phyloP scores from a whole-genome alignment of 1,139 yeast species.

The Saccharomyces hybrid region DNA sequence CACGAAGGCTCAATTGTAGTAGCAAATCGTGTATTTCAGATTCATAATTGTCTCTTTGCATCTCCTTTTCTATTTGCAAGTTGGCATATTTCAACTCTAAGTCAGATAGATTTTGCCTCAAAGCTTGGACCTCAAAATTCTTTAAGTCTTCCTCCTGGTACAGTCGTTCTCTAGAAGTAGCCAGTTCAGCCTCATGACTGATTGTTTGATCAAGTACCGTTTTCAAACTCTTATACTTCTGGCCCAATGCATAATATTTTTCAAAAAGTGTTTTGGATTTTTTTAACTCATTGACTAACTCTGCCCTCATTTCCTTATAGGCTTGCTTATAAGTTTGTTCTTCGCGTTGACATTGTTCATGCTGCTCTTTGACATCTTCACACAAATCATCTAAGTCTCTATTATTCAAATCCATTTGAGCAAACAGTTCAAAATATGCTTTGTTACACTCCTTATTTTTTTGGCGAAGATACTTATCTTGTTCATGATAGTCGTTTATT shows the following conservation, averaged over 20 bases:
- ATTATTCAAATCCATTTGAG: conserved; percentile 24
- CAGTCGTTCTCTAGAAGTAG: conserved; percentile 4
- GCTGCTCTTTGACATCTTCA: conserved; percentile 15
- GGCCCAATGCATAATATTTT: conserved; percentile 37
- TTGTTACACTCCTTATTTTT: conserved; percentile 12
- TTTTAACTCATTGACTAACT: conserved; percentile 29
- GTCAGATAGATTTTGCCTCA: conserved; percentile 19
- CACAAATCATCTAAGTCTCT: conserved; percentile 20
- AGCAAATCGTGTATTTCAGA: conserved; percentile 17
- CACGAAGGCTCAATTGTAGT: conserved; percentile 4
- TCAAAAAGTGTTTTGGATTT: conserved; percentile 31
- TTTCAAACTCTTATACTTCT: conserved; percentile 38
- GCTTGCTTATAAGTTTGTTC: conserved; percentile 30
- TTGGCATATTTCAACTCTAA: conserved; percentile 17
- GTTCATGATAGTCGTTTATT: background rate
- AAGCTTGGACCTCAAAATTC: conserved; percentile 21
- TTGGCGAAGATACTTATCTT: background rate
- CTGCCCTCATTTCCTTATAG: conserved; percentile 33
- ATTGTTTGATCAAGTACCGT: conserved; percentile 3
- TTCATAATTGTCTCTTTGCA: conserved; percentile 12
- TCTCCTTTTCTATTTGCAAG: conserved; percentile 16
- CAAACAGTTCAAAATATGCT: conserved; percentile 18
- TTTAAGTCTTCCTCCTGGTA: conserved; percentile 5
- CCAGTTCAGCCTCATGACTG: conserved; percentile 8
- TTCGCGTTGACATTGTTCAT: conserved; percentile 13